Evolutionary conservation across 768 basidiomycete species (phyloP), one percentile per base, ranked within the genome.

Genomic region (Auricularia sp.): DNA sequence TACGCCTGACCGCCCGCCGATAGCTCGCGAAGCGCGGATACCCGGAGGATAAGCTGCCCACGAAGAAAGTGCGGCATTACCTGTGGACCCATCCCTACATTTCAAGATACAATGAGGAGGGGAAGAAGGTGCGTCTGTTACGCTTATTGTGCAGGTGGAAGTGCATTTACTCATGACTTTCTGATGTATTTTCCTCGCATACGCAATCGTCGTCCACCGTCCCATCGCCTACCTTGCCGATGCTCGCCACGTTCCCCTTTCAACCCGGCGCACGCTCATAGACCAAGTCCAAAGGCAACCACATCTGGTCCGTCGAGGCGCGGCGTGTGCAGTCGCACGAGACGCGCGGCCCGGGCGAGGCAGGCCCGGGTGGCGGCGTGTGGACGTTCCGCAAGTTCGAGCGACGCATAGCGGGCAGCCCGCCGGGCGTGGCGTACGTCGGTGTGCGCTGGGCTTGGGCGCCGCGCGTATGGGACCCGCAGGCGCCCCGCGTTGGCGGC

Each of bases 271-370:
- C 39, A 42, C 39, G 39, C 39, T 8, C 39, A 42, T 14, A 42
- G 47, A 51, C 47, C 18, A 51, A 99, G 77, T 95, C 93, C 63
- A 97, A 97, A 79, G 96, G 96, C 59, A 99, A 99, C 77, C 96
- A 98, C 71, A 97, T 98, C 69, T 99, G 96, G 96, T 95, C 94
- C 71, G 89, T 98, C 62, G 93, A 98, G 71, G 96, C 94, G n/a
- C 92, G 85, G 77, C 95, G 92, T 75, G 72, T 74, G 54, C 71
- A 74, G 1, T 66, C 70, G 3, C 65, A 66, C 35, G 68, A 18
- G 67, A 66, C 24, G 11, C 6, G 35, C 36, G 65, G 35, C 3
- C 36, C 24, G 13, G 54, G 64, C 14, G 62, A 78, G 29, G 29
- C 29, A 29, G 29, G 29, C 29, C 78, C 78, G 29, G 90, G 90